Percentiles rank a stretch among this genome's conserved stretches.
These are phyloP conservation scores for Phoma sp. DNA, from an alignment of 2,329 filamentous ascomycete genomes.

Conservation along the genomic window DNA sequence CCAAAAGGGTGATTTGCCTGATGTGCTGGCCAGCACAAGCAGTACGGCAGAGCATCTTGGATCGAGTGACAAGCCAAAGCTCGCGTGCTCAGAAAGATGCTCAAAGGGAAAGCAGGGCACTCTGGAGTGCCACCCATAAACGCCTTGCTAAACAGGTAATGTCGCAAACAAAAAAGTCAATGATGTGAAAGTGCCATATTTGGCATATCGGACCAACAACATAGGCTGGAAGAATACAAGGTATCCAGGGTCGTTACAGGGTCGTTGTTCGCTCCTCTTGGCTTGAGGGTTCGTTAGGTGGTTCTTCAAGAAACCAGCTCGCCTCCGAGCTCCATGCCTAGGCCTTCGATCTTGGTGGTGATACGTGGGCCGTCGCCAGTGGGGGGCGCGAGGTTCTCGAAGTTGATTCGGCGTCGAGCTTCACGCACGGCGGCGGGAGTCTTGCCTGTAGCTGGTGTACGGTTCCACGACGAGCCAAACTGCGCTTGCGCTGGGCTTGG, in stretches of 20 bases:
- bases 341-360: slow-evolving; percentile 57
- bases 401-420: slow-evolving; percentile 78
- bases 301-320: slow-evolving; percentile 61
- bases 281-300: slow-evolving; percentile 2
- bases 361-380: slow-evolving; percentile 54
- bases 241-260: slow-evolving; percentile 14
- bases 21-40: neutral
- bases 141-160: slow-evolving; percentile 16
- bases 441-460: slow-evolving; percentile 65
- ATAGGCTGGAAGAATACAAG: slow-evolving; percentile 4
- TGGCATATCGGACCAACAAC: slow-evolving; percentile 3
- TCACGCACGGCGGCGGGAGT: slow-evolving; percentile 74
- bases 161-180: neutral
- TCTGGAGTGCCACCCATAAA: slow-evolving; percentile 9
- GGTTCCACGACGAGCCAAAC: slow-evolving; percentile 68
- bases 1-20: slow-evolving; percentile 8
- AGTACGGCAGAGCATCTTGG: neutral
- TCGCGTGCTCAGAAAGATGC: slow-evolving; percentile 5
- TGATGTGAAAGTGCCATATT: neutral
- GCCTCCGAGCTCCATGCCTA: slow-evolving; percentile 71
- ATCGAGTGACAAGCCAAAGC: neutral
- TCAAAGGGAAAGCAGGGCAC: neutral
- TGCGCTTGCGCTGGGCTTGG: slow-evolving; percentile 82
- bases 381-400: slow-evolving; percentile 74
- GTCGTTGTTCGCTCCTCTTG: slow-evolving; percentile 2